Conservation (phyloP, 371 early-diverging fungal genomes). For the Zychaea mexicana region DNA sequence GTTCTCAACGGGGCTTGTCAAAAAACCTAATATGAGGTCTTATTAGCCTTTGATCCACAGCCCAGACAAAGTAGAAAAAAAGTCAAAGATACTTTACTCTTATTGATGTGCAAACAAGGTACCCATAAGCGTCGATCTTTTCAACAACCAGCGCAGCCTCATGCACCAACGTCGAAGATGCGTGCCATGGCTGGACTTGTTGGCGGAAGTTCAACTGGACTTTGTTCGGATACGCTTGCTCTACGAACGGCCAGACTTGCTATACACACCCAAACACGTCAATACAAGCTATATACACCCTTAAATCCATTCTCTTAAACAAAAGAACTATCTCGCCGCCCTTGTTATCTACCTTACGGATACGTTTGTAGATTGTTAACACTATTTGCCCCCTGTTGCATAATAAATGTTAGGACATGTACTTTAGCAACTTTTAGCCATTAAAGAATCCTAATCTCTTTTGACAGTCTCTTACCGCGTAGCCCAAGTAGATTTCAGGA, state of each 20-base stretch:
- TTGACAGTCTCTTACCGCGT: constrained; percentile 42
- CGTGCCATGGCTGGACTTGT: constrained; percentile 89
- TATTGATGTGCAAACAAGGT: constrained; percentile 62
- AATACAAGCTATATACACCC: too few relatives aligned
- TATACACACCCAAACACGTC: too few relatives aligned
- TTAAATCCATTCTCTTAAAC: too few relatives aligned
- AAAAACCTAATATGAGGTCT: constrained; percentile 46
- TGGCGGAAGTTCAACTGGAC: constrained; percentile 73
- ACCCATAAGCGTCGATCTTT: constrained; percentile 47
- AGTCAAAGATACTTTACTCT: constrained; percentile 46
- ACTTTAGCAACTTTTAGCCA: too few relatives aligned
- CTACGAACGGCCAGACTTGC: constrained; percentile 62
- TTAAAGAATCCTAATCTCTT: neutral
- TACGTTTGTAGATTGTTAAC: constrained; percentile 58
- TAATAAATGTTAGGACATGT: neutral
- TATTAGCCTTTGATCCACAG: too few relatives aligned
- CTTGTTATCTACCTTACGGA: constrained; percentile 37
- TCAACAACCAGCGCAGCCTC: constrained; percentile 86
- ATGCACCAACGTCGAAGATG: constrained; percentile 70
- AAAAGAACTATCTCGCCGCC: neutral
- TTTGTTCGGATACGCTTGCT: constrained; percentile 48
- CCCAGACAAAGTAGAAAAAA: too few relatives aligned
- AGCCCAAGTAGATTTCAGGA: constrained; percentile 68
- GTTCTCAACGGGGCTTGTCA: constrained; percentile 66
- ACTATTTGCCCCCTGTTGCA: too few relatives aligned